Evolutionary conservation across 495 filamentous ascomycete genomes (phyloP).

Genomic region (Aspergillus coremiiformis): DNA sequence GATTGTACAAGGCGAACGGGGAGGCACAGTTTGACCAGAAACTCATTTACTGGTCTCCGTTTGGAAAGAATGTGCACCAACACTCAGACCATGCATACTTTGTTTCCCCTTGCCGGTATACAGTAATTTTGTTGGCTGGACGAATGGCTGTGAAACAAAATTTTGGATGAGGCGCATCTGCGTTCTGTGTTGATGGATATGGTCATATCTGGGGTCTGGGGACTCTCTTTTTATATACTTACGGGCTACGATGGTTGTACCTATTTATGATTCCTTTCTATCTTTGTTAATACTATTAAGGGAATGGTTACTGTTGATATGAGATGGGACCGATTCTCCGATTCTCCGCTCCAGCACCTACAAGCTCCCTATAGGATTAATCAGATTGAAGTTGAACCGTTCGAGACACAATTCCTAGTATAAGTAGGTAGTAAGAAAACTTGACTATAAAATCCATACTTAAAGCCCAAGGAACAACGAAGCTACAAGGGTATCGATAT

Average conservation of each 20-base stretch:
- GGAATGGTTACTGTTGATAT: not conserved
- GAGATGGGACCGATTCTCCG: not conserved
- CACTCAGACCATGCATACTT: not conserved
- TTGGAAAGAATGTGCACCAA: constrained; percentile 3
- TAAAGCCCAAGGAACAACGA: constrained; percentile 10
- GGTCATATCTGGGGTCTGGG: not conserved
- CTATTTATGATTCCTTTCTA: not conserved
- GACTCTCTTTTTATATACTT: not conserved
- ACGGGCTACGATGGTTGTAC: not conserved
- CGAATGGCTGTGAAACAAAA: not conserved
- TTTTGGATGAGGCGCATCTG: not conserved
- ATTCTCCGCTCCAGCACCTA: not conserved
- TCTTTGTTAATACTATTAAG: not conserved
- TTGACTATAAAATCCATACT: not conserved
- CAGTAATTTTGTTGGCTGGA: not conserved
- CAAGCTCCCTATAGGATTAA: not conserved
- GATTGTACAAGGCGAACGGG: not conserved
- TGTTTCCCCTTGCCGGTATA: not conserved
- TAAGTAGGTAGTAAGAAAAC: too few species aligned
- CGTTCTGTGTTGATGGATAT: not conserved
- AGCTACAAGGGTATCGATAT: constrained; percentile 41
- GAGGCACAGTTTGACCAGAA: constrained; percentile 1
- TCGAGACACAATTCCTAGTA: too few species aligned
- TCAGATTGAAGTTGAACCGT: too few species aligned
- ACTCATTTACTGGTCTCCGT: not conserved